Conservation (phyloP, 2,329 filamentous ascomycete genomes). For the Escovopsis weberi region DNA sequence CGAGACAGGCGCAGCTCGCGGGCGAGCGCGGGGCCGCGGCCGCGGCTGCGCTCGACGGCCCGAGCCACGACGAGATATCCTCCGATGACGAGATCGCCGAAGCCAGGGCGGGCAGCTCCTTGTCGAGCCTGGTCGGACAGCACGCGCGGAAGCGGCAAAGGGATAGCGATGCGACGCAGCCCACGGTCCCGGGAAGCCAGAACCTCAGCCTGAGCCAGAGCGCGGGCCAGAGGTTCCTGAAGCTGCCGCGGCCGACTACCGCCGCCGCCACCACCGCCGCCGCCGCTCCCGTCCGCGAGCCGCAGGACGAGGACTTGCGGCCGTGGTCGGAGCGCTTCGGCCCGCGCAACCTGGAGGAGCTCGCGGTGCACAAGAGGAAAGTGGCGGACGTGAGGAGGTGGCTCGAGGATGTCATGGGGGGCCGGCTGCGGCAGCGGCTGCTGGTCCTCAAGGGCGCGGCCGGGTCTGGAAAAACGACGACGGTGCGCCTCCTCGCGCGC, state of each 20-base stretch:
- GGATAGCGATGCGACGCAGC: slow-evolving; percentile 15
- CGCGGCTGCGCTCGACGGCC: slow-evolving; percentile 27
- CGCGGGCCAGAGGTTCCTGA: slow-evolving; percentile 38
- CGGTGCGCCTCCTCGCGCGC: slow-evolving; percentile 60
- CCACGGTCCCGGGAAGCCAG: slow-evolving; percentile 9
- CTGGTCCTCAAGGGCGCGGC: slow-evolving; percentile 81
- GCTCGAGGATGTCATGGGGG: slow-evolving; percentile 60
- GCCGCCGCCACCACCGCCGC: background rate
- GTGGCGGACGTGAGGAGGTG: slow-evolving; percentile 73
- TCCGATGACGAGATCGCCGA: slow-evolving; percentile 44
- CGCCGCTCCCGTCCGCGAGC: slow-evolving; percentile 1
- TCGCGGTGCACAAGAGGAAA: slow-evolving; percentile 92
- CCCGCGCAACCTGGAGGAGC: slow-evolving; percentile 60
- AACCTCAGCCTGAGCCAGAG: slow-evolving; percentile 1
- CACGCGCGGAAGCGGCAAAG: slow-evolving; percentile 40
- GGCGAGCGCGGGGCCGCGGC: too few species aligned
- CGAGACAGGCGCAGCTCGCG: slow-evolving; percentile 41
- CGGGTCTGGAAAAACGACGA: slow-evolving; percentile 86
- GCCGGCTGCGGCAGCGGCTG: slow-evolving; percentile 52
- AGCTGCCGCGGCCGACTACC: slow-evolving; percentile 21
- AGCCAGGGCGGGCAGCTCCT: slow-evolving; percentile 26
- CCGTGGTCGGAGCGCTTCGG: slow-evolving; percentile 84
- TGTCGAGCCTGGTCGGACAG: slow-evolving; percentile 39
- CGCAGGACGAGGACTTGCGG: slow-evolving; percentile 39
- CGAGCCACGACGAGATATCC: slow-evolving; percentile 41